Evolutionary conservation across 192 early-diverging fungal species (phyloP).

Genomic region (Kappamyces sp.): DNA sequence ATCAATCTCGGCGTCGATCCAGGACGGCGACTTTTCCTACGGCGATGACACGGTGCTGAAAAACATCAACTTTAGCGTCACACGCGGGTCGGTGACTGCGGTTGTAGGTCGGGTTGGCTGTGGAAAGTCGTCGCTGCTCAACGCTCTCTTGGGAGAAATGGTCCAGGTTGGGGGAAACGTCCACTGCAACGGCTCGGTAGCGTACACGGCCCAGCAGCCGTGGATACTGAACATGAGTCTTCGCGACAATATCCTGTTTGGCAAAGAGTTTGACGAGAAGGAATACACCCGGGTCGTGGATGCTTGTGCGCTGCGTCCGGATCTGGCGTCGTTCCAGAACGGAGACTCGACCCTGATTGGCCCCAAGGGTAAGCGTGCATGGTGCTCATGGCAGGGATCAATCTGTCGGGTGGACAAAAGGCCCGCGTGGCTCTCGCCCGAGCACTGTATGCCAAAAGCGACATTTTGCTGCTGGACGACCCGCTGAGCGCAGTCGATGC

Average conservation of each 20-base stretch:
- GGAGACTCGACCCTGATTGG: constrained; percentile 60
- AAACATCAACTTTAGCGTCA: neutral
- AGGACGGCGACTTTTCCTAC: neutral
- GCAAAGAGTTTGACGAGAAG: constrained; percentile 45
- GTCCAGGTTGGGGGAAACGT: constrained; percentile 13
- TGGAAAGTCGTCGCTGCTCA: constrained; percentile 26
- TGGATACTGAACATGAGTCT: constrained; percentile 67
- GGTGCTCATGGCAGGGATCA: constrained; percentile 18
- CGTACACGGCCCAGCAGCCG: constrained; percentile 57
- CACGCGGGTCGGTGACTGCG: constrained; percentile 7
- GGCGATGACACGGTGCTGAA: neutral
- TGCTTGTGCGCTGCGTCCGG: constrained; percentile 53
- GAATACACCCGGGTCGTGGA: constrained; percentile 52
- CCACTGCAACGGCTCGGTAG: constrained; percentile 28
- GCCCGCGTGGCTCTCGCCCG: constrained; percentile 34
- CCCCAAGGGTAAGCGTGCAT: constrained; percentile 41
- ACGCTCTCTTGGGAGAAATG: constrained; percentile 31
- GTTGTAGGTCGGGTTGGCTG: constrained; percentile 25
- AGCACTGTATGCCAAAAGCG: constrained; percentile 19
- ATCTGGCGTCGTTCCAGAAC: constrained; percentile 51
- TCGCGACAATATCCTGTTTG: constrained; percentile 65
- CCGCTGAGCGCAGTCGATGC: constrained; percentile 61
- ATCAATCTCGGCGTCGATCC: neutral
- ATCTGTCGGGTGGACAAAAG: constrained; percentile 40
- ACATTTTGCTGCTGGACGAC: constrained; percentile 49